These are phyloP conservation scores for Chalciporus piperatus DNA, from an alignment of 768 basidiomycete genomes.

Conservation along the genomic window DNA sequence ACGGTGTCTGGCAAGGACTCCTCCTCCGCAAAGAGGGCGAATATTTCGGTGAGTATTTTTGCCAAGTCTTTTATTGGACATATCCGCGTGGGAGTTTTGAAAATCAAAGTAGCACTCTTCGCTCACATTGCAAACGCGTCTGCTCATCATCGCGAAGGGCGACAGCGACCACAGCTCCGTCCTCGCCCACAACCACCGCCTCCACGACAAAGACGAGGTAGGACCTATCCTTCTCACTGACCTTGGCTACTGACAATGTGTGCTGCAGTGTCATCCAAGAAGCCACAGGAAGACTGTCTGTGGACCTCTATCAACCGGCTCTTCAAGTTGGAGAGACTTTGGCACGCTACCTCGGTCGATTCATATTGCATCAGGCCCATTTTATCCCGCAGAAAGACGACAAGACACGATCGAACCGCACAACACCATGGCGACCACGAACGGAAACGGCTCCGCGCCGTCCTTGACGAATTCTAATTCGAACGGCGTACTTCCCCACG, in stretches of 20 bases:
- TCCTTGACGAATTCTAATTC: constrained; percentile 29
- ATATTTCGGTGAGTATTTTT: background rate
- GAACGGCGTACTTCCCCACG: constrained; percentile 25
- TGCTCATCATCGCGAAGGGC: constrained; percentile 22
- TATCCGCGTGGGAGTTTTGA: constrained; percentile 22
- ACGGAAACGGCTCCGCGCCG: constrained; percentile 23
- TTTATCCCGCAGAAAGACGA: constrained; percentile 9
- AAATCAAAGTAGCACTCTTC: background rate
- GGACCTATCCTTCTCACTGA: too few species aligned
- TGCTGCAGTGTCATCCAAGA: constrained; percentile 31
- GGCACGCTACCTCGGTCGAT: constrained; percentile 18
- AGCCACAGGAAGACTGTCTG: constrained; percentile 25
- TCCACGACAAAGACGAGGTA: constrained; percentile 1
- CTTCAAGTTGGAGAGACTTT: constrained; percentile 20
- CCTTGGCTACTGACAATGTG: background rate
- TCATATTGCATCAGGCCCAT: constrained; percentile 7
- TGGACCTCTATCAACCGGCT: constrained; percentile 19
- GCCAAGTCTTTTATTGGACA: constrained; percentile 13
- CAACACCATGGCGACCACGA: constrained; percentile 21
- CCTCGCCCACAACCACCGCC: constrained; percentile 3
- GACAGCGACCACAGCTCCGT: constrained; percentile 14
- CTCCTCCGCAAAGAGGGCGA: background rate
- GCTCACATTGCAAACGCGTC: constrained; percentile 19
- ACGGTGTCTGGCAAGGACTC: too few species aligned
- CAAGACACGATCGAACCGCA: constrained; percentile 10